Conservation (phyloP, 2,329 filamentous ascomycete species). For the Penicillium sp. region DNA sequence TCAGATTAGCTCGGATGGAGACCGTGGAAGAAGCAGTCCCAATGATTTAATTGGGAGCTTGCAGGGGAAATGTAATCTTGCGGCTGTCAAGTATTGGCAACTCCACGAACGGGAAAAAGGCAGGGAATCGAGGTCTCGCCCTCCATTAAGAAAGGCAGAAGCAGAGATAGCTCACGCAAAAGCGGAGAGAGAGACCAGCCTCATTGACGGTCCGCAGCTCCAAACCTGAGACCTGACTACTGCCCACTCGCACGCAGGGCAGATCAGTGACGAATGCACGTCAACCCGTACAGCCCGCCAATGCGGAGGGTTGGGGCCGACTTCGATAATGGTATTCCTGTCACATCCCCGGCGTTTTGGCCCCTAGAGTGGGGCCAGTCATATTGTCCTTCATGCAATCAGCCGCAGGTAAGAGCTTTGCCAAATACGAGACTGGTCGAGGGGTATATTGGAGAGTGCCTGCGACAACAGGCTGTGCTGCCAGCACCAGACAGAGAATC, state of each 20-base stretch:
- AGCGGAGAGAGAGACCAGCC: neutral
- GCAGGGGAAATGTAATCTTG: neutral
- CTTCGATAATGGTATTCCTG: neutral
- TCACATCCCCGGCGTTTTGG: neutral
- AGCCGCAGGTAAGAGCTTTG: neutral
- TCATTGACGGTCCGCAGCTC: neutral
- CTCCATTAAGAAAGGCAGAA: neutral
- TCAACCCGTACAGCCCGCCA: neutral
- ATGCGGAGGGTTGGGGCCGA: neutral
- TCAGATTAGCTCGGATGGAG: no score
- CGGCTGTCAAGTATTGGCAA: neutral
- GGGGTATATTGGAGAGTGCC: neutral
- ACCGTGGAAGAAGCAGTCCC: no score
- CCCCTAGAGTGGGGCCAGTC: neutral
- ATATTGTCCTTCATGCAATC: neutral
- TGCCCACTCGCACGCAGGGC: neutral
- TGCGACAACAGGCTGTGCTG: neutral
- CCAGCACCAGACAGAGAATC: neutral
- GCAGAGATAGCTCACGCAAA: neutral
- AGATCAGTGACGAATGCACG: neutral
- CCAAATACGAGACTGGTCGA: neutral
- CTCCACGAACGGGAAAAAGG: neutral
- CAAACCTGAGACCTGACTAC: neutral
- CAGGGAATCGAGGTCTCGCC: neutral
- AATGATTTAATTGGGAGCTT: no score